Conservation (phyloP, 768 basidiomycete species). For the Gymnopilus dilepis region DNA sequence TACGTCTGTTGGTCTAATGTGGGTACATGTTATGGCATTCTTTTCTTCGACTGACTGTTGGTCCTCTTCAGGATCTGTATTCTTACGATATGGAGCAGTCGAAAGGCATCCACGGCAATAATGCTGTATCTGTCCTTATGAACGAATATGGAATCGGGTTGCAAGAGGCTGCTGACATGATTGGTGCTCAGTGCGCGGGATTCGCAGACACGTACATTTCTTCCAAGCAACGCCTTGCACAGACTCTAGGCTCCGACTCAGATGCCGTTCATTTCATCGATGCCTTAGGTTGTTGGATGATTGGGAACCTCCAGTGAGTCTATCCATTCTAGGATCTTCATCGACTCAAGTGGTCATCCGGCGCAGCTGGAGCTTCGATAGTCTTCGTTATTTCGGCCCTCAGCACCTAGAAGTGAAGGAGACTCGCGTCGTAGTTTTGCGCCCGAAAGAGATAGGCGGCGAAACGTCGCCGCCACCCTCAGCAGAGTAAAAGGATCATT, state of each 20-base stretch:
- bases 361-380: slow-evolving; percentile 75
- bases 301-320: slow-evolving; percentile 59
- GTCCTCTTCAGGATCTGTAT: slow-evolving; percentile 63
- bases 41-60: slow-evolving; percentile 7
- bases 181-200: slow-evolving; percentile 53
- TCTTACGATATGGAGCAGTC: slow-evolving; percentile 78
- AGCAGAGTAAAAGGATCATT: too few relatives aligned
- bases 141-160: slow-evolving; percentile 53
- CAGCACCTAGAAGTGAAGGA: slow-evolving; percentile 55
- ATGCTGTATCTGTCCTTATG: slow-evolving; percentile 73
- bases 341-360: too few relatives aligned
- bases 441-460: slow-evolving; percentile 43
- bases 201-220: slow-evolving; percentile 55
- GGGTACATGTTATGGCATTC: slow-evolving; percentile 26
- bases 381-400: slow-evolving; percentile 68
- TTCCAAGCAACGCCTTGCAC: slow-evolving; percentile 53
- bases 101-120: slow-evolving; percentile 67
- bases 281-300: slow-evolving; percentile 61
- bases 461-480: too few relatives aligned
- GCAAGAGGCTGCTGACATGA: slow-evolving; percentile 62
- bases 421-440: slow-evolving; percentile 50
- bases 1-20: slow-evolving; percentile 76
- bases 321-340: slow-evolving; percentile 14
- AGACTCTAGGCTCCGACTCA: slow-evolving; percentile 45
- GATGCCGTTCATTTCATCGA: slow-evolving; percentile 59